Base-by-base conservation (phyloP, 2,329 filamentous ascomycete genomes). In the Fusarium sp. region DNA sequence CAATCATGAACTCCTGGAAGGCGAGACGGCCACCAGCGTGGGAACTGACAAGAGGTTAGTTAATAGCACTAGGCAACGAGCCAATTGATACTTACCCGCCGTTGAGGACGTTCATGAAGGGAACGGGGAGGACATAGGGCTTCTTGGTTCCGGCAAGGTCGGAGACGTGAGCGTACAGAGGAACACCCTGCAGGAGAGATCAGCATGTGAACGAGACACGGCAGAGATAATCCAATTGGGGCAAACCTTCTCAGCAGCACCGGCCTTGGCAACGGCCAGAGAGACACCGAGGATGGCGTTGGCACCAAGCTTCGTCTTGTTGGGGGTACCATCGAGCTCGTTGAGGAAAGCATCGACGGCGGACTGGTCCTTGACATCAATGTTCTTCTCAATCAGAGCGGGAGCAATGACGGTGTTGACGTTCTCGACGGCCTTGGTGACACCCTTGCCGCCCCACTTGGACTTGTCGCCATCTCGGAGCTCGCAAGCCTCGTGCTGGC, bases 1-100 rank as follows among this genome's bases (percentile, higher is more conserved):
- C 94, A 79, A 97, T 96, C 94, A 97, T 97, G 90, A 97, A 97
- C 87, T 97, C 94, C 87, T 97, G 94, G 91, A 97, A 97, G 78
- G 94, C 94, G 79, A 97, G 91, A 84, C 95, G 94, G 82, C 96
- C 96, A 90, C 96, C 96, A 78, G 96, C 96, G 89, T 99, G 96
- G 81, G 96, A 98, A 79, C 96, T 87, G 34, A 40, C 47, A 66
- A 29, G 20, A 54, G 24, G 67, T 80, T 67, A 80, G 78, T 42
- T 24, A 9, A 22, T 7, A 13, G 38, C 13, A 18, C 13, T n/a
- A 45, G 22, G 16, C n/a, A 14, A 5, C 13, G n/a, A 29, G 8
- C 24, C 6, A 11, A 18, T 37, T 47, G 27, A 34, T 42, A 76
- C 85, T 82, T 80, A 87, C 86, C 86, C 88, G 79, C 94, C 94